Percentiles rank a stretch among this genome's conserved stretches.
phyloP scores from a whole-genome alignment of 257 asterid species.

The Eustoma russellianum region DNA sequence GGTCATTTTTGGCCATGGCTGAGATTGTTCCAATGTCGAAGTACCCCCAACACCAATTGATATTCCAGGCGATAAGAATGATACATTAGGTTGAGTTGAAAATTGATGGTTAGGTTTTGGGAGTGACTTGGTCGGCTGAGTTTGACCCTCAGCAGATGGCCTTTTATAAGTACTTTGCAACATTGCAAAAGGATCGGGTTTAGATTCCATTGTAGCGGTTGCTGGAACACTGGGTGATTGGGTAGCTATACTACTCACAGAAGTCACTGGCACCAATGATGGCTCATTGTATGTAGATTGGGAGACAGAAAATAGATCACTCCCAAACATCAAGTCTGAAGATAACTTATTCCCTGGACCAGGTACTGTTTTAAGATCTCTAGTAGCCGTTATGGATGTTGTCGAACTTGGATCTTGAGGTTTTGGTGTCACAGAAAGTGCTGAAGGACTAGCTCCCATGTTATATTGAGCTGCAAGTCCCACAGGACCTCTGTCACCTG shows the following conservation, averaged over 20 bases:
- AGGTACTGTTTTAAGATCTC: conserved; percentile 34
- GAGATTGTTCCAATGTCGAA: conserved; percentile 49
- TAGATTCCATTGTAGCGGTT: conserved; percentile 39
- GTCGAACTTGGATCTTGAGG: conserved; percentile 40
- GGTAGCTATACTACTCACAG: conserved; percentile 30
- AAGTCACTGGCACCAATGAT: conserved; percentile 39
- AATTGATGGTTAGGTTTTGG: conserved; percentile 54
- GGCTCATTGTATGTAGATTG: conserved; percentile 38
- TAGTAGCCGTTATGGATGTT: conserved; percentile 28
- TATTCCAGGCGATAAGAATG: conserved; percentile 41
- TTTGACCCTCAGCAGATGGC: conserved; percentile 46
- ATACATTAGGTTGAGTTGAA: conserved; percentile 43
- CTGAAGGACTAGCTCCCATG: conserved; percentile 39
- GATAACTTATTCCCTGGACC: conserved; percentile 42
- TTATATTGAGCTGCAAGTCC: conserved; percentile 33
- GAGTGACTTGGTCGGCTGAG: conserved; percentile 36
- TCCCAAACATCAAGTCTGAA: conserved; percentile 38
- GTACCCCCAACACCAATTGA: conserved; percentile 31
- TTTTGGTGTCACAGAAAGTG: conserved; percentile 30
- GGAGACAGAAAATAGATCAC: conserved; percentile 54
- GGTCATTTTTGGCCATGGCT: conserved; percentile 97
- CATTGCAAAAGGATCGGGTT: conserved; percentile 68
- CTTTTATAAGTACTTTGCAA: conserved; percentile 49
- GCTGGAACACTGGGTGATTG: conserved; percentile 47
- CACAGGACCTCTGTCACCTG: conserved; percentile 30